Base-by-base conservation (phyloP, 306 rosid species). In the Sophora flavescens region DNA sequence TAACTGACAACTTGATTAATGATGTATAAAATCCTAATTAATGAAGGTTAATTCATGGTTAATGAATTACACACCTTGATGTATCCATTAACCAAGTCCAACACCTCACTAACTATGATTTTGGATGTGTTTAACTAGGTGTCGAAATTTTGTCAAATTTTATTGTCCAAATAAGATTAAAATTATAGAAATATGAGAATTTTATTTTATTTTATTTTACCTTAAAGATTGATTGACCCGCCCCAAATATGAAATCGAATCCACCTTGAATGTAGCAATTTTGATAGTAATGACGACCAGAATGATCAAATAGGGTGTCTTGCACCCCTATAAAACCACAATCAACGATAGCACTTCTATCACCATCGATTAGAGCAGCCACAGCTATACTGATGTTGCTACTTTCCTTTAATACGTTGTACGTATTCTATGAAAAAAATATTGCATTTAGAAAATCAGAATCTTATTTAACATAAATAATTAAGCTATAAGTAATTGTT, bases 241-340 rank as follows among this genome's bases (percentile, higher is more conserved):
- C 9, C 8, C 90, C 90, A 72, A 54, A 84, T 47, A 84, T 84
- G 79, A 84, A 78, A 63, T 88, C 93, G 0, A 14, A 4, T 6
- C 63, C 87, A 63, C 93, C 93, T 84, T 88, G 84, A 32, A 88
- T 82, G 69, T 82, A 84, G 65, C 87, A 82, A 15, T 80, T 17
- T 0, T 63, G 11, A 22, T 65, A 88, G 51, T 70, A 87, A 82
- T 89, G 90, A 3, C 86, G 87, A 2, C 93, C 93, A 13, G 0
- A 1, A 0, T 16, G 41, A 68, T 86, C 90, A 50, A 18, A 67
- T 16, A 88, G 51, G 4, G 90, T 88, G 15, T 86, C 93, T 80
- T 88, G 93, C 41, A 88, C 77, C 0, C 88, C 90, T 6, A 74
- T 0, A 52, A 88, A 84, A 0, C 22, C 26, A 52, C 90, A 84